phyloP scores from a whole-genome alignment of 352 stramenopile species.

The Globisporangium apiculatum region DNA sequence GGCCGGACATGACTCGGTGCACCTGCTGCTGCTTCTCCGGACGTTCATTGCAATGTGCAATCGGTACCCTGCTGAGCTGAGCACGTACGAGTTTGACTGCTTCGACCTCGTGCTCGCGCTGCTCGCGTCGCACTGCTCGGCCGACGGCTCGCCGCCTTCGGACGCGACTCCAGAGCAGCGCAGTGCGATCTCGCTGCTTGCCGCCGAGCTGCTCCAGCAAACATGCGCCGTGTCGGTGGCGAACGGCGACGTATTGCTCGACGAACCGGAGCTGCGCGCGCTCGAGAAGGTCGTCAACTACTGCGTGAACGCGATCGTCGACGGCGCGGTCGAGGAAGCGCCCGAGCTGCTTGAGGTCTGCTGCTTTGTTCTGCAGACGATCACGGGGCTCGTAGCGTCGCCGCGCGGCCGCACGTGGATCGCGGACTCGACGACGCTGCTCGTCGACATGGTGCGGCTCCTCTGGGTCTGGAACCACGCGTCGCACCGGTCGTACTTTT shows the following conservation, averaged over 20 bases:
- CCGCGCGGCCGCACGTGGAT: slow-evolving; percentile 55
- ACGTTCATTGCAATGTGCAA: slow-evolving; percentile 63
- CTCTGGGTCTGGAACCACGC: slow-evolving; percentile 74
- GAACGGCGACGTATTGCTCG: slow-evolving; percentile 54
- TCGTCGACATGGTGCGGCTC: slow-evolving; percentile 64
- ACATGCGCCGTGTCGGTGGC: slow-evolving; percentile 50
- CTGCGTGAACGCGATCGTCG: slow-evolving; percentile 52
- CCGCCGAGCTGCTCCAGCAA: slow-evolving; percentile 61
- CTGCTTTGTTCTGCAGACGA: slow-evolving; percentile 63
- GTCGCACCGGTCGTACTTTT: slow-evolving; percentile 25
- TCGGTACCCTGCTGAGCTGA: slow-evolving; percentile 43
- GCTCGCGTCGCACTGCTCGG: slow-evolving; percentile 52
- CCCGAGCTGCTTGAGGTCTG: slow-evolving; percentile 37
- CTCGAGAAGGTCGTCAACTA: slow-evolving; percentile 68
- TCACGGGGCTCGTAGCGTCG: slow-evolving; percentile 57
- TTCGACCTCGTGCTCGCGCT: slow-evolving; percentile 60
- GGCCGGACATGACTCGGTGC: slow-evolving; percentile 59
- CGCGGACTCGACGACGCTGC: slow-evolving; percentile 40
- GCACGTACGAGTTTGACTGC: slow-evolving; percentile 53
- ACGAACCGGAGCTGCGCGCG: slow-evolving; percentile 28
- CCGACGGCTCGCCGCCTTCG: slow-evolving; percentile 26
- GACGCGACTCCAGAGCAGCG: slow-evolving; percentile 38
- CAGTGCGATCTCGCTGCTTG: slow-evolving; percentile 47
- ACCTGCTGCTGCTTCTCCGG: slow-evolving; percentile 58
- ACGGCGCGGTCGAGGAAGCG: slow-evolving; percentile 22